Conservation (phyloP, 2,329 filamentous ascomycete genomes). For the Parascedosporium putredinis region DNA sequence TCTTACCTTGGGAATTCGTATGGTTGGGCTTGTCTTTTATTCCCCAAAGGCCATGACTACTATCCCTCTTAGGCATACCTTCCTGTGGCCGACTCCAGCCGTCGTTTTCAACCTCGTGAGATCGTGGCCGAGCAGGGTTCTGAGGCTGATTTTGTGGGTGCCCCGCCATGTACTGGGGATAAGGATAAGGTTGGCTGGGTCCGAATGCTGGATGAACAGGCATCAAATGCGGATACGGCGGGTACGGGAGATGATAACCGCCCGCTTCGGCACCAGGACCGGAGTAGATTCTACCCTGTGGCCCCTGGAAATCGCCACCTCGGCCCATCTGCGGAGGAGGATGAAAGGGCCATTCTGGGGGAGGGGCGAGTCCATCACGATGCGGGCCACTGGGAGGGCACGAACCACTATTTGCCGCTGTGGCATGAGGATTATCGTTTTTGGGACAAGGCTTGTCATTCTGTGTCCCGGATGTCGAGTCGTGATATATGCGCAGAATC, state of each 20-base stretch:
- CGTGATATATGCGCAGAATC: constrained; percentile 47
- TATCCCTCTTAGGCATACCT: background rate
- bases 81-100: background rate
- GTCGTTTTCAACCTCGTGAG: background rate
- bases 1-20: background rate
- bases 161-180: background rate
- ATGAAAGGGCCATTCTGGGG: background rate
- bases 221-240: background rate
- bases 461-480: constrained; percentile 42
- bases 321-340: background rate
- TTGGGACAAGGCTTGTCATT: constrained; percentile 35
- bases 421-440: constrained; percentile 17
- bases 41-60: background rate
- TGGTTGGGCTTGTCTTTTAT: background rate
- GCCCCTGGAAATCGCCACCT: no score
- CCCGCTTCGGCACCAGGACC: background rate
- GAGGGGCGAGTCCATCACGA: constrained; percentile 22
- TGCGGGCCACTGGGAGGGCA: constrained; percentile 26
- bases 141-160: no score
- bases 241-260: background rate
- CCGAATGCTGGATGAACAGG: background rate
- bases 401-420: constrained; percentile 16
- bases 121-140: background rate
- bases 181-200: background rate
- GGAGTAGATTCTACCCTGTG: no score